Conservation (phyloP, 179 eudicot species). For the Nepenthes alata region DNA sequence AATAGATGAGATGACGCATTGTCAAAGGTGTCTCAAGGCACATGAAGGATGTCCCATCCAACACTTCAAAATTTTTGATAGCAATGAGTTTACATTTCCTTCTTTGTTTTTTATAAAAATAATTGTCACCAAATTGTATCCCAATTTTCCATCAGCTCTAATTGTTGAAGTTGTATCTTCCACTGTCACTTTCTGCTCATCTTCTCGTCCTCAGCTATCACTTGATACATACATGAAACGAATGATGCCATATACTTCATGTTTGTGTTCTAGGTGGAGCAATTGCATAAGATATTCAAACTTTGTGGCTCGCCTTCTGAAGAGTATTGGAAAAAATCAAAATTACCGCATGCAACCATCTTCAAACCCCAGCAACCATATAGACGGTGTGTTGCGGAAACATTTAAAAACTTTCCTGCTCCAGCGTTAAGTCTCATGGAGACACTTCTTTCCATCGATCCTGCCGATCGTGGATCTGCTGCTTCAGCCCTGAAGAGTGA, state of each 20-base stretch:
- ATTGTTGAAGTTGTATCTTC: no score
- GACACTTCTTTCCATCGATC: constrained; percentile 75
- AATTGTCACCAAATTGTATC: no score
- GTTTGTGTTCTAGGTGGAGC: constrained; percentile 48
- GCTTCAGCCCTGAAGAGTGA: constrained; percentile 65
- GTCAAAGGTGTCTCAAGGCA: no score
- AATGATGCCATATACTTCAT: background rate
- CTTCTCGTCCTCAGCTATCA: no score
- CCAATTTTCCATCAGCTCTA: no score
- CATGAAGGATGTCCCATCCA: no score
- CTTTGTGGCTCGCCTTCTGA: constrained; percentile 91
- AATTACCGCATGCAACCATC: constrained; percentile 73
- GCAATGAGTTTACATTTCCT: no score
- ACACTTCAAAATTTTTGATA: no score
- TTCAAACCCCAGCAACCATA: constrained; percentile 77
- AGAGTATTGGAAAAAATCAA: constrained; percentile 80
- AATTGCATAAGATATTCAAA: constrained; percentile 75
- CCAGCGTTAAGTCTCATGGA: constrained; percentile 62
- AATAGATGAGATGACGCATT: no score
- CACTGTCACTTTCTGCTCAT: no score
- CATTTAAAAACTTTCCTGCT: constrained; percentile 60
- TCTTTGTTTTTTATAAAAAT: no score
- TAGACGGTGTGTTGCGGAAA: constrained; percentile 55
- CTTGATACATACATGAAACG: no score
- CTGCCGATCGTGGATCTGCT: constrained; percentile 71